Evolutionary conservation across 306 rosid species (phyloP), one percentile per base, ranked within the genome.

Genomic region (Herpetospermum pedunculosum): DNA sequence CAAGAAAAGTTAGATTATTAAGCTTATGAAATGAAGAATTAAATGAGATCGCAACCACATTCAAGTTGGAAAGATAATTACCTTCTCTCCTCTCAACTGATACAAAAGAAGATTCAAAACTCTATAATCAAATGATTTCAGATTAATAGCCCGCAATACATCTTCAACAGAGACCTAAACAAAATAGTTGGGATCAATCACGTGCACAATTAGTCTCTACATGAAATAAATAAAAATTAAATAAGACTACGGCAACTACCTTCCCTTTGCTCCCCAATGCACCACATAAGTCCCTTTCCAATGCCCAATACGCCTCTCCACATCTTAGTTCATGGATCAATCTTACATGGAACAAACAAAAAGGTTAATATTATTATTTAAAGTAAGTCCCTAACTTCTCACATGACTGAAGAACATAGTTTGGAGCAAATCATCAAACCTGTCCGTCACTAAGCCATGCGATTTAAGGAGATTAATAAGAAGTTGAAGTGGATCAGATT

Each of bases 91-190:
- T 81, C 81, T 86, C 76, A 93, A 77, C 74, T 87, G 88, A 83
- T 93, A 90, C 63, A 93, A 92, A 70, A 93, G 96, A 82, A 93
- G 97, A 84, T 89, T 90, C 79, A 93, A 55, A 80, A 93, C 92
- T 40, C 96, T 89, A 63, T 90, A 93, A 85, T 93, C 98, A 79
- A 87, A 93, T 65, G 98, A 89, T 80, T 90, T 93, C 48, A 90
- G 85, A 85, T 84, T 89, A 76, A 87, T 75, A 77, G 97, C 92
- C 84, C 71, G 90, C 80, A 85, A 77, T 73, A 88, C 98, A 82
- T 93, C 92, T 78, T 89, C 96, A 82, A 89, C 79, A 60, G 65
- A 83, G 77, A 90, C 80, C 98, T 93, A 84, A 29, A 47, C 41
- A 54, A 53, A 50, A 53, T 11, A 49, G 47, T 53, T 21, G 49